Evolutionary conservation across 2,329 filamentous ascomycete genomes (phyloP), one percentile per base, ranked within the genome.

Genomic region (Colletotrichum phormii): DNA sequence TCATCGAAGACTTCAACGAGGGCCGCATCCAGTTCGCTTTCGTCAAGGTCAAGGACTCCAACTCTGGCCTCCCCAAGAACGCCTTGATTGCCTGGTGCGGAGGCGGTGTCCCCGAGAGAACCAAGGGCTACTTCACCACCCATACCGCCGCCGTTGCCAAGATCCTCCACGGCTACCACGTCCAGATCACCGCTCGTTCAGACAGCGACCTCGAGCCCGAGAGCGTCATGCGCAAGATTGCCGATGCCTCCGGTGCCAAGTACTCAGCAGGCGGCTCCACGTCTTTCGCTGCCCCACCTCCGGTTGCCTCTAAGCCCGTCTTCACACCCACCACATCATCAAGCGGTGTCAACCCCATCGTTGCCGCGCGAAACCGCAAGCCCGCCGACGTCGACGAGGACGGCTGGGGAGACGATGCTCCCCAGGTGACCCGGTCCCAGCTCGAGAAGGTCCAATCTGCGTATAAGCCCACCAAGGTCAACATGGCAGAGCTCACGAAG

Each of bases 121-220:
- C 96, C 74, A 99, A 98, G 85, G 97, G 97, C 76, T 98, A 98
- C 85, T 99, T 99, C 82, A 98, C 95, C 76, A 98, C 95, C 84
- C 96, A 99, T 84, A 87, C 97, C 60, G 92, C 93, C 73, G 93
- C 95, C 60, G 95, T 98, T 49, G 92, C 95, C 74, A 98, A 98
- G 84, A 89, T 98, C 77, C 90, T 99, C 54, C 95, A 98, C 85
- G 95, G 97, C 76, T 99, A 98, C 83, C 97, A 99, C 82, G 95
- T 99, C 72, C 96, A 99, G 85, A 94, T 99, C 78, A 98, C 95
- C 64, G 97, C 97, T 73, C 94, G 97, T 74, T 97, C 95, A 75
- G 95, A 98, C 75, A 90, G 90, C 79, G 95, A 98, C 80, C 90
- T 99, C 74, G 94, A 93, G 33, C 94, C 95, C 49, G 95, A 97